Evolutionary conservation across 2,329 filamentous ascomycete species (phyloP).

Genomic region (Curvularia verruculosa): DNA sequence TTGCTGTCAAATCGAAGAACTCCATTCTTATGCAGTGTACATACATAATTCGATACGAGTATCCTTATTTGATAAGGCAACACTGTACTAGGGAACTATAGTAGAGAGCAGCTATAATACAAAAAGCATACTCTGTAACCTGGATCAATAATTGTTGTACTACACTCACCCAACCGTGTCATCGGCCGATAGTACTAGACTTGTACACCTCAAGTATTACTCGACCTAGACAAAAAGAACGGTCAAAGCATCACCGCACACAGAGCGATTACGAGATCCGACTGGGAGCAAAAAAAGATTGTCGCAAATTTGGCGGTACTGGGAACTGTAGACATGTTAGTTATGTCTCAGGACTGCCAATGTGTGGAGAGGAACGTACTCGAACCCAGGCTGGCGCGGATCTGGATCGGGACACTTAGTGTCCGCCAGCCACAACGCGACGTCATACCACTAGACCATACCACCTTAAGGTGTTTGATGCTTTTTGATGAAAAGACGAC

Average conservation of each 20-base stretch:
- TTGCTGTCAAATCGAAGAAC: too few relatives aligned
- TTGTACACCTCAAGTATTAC: too few relatives aligned
- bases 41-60: neutral
- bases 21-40: too few relatives aligned
- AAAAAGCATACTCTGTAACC: neutral
- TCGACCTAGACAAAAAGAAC: neutral
- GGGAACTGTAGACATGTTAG: slow-evolving; percentile 34
- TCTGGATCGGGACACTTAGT: slow-evolving; percentile 25
- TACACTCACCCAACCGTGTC: too few relatives aligned
- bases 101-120: neutral
- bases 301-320: slow-evolving; percentile 34
- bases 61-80: neutral
- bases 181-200: too few relatives aligned
- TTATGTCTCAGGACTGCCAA: slow-evolving; percentile 23
- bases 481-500: slow-evolving; percentile 13
- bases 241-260: neutral
- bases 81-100: too few relatives aligned
- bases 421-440: slow-evolving; percentile 40
- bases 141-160: too few relatives aligned
- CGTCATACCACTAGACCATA: slow-evolving; percentile 43
- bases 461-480: slow-evolving; percentile 21
- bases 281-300: slow-evolving; percentile 18
- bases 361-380: slow-evolving; percentile 21
- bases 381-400: slow-evolving; percentile 42
- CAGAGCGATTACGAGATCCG: neutral